Base-by-base conservation (phyloP, 2,329 filamentous ascomycete species). In the Purpureocillium takamizusanense region DNA sequence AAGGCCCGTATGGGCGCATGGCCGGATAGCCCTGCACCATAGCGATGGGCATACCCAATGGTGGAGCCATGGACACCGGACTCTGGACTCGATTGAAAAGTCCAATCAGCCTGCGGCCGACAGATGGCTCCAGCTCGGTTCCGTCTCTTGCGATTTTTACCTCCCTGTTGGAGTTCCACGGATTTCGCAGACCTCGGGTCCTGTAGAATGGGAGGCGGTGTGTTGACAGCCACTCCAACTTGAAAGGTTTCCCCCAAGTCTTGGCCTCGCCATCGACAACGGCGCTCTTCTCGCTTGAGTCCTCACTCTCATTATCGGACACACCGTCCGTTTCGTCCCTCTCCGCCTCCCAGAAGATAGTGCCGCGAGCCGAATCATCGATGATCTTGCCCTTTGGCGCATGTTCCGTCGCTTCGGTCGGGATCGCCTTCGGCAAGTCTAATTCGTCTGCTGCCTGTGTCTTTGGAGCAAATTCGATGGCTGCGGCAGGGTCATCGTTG, bases 121-220 rank as follows among this genome's bases (percentile, higher is more conserved):
- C 76, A 23, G 70, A 76, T 21, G 89, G 85, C 60, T 97, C 90
- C 38, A 97, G 67, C 59, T 97, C 90, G 0, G 90, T 97, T 2
- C 90, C 90, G 52, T 97, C 90, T 51, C 90, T 75, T 17, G 90
- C 90, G 54, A 97, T 95, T 62, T 97, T 97, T 45, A 97, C 86
- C 55, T 97, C 90, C 37, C 90, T 72, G 53, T 95, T 95, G 4
- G 86, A 84, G 58, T 97, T 97, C 86, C 88, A 95, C 0, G 87
- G 84, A 55, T 97, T 97, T 27, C 89, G 76, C 39, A 97, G 63
- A 0, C 90, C 89, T 46, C 88, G 70, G 0, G 89, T 94, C 32
- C 85, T 78, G 57, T 92, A 94, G 55, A 97, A 97, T 0, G 90
- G 88, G 5, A 97, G 70, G 28, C 81, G 76, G 39, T 75, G 78